These are phyloP conservation scores for Geotrichum aggregatum DNA, from an alignment of 1,139 yeast species.

Conservation along the genomic window DNA sequence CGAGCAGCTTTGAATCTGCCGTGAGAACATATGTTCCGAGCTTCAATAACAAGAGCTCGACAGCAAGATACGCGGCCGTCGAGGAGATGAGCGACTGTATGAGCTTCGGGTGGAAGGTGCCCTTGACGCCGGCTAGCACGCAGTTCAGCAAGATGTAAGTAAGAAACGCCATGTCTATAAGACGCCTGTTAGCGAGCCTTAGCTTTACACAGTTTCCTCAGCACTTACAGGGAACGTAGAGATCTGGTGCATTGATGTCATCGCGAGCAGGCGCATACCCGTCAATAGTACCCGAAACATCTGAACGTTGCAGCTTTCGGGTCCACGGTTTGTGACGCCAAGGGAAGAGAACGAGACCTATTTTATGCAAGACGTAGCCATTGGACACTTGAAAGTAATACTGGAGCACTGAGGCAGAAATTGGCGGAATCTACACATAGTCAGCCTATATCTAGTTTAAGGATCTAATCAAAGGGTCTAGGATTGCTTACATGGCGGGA, in stretches of 20 bases:
- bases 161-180: conserved; percentile 63
- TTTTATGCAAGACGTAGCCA: conserved; percentile 71
- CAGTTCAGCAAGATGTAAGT: conserved; percentile 87
- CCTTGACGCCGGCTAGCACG: conserved; percentile 77
- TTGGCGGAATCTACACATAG: conserved; percentile 27
- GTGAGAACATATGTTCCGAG: conserved; percentile 59
- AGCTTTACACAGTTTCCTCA: too few relatives aligned
- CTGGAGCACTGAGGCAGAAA: conserved; percentile 50
- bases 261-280: conserved; percentile 68
- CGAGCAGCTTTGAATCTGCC: conserved; percentile 63
- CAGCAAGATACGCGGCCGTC: conserved; percentile 72
- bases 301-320: conserved; percentile 39
- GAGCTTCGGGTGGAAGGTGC: conserved; percentile 89
- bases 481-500: conserved; percentile 58
- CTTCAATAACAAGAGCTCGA: conserved; percentile 63
- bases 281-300: conserved; percentile 40
- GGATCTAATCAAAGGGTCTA: too few relatives aligned
- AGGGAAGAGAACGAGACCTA: conserved; percentile 75
- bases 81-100: conserved; percentile 89
- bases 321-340: conserved; percentile 69
- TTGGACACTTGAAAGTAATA: conserved; percentile 92
- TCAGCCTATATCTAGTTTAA: too few relatives aligned
- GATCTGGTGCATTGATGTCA: conserved; percentile 92
- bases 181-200: too few relatives aligned
- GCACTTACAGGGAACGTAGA: conserved; percentile 77